Conservation (phyloP, 1,284 basidiomycete genomes). For the Cerioporus squamosus region DNA sequence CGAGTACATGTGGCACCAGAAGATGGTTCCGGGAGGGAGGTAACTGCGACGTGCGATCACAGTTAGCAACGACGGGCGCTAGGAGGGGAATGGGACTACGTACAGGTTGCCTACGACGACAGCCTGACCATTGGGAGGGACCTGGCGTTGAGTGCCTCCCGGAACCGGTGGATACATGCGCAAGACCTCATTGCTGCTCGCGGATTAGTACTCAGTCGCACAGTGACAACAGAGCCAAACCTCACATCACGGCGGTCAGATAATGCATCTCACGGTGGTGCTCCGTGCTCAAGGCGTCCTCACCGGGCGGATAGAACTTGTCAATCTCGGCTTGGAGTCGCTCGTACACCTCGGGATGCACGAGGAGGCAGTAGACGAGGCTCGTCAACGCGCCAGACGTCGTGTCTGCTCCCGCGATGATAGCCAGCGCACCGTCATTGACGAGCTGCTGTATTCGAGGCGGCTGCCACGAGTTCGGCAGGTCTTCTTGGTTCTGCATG, state of each 20-base stretch:
- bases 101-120: too few species aligned
- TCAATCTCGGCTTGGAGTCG: conserved; percentile 34
- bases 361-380: conserved; percentile 8
- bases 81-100: too few species aligned
- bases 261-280: conserved; percentile 32
- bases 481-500: conserved; percentile 13
- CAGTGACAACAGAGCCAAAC: conserved; percentile 5
- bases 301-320: conserved; percentile 27
- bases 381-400: conserved; percentile 10
- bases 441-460: conserved; percentile 8
- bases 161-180: conserved; percentile 58
- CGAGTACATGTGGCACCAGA: conserved; percentile 28
- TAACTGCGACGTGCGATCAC: too few species aligned
- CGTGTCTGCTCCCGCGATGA: conserved; percentile 17
- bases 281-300: conserved; percentile 28
- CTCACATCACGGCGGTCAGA: conserved; percentile 37
- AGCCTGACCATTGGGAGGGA: conserved; percentile 24
- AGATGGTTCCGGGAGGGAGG: conserved; percentile 30
- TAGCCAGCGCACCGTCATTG: conserved; percentile 12
- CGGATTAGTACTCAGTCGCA: not conserved
- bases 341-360: conserved; percentile 16
- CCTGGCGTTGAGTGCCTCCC: conserved; percentile 53
- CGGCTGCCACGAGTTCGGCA: not conserved
- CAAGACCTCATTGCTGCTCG: conserved; percentile 57
- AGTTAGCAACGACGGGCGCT: too few species aligned